These are phyloP conservation scores for Crithidia brevicula DNA, from an alignment of 208 protist species.

Conservation along the genomic window DNA sequence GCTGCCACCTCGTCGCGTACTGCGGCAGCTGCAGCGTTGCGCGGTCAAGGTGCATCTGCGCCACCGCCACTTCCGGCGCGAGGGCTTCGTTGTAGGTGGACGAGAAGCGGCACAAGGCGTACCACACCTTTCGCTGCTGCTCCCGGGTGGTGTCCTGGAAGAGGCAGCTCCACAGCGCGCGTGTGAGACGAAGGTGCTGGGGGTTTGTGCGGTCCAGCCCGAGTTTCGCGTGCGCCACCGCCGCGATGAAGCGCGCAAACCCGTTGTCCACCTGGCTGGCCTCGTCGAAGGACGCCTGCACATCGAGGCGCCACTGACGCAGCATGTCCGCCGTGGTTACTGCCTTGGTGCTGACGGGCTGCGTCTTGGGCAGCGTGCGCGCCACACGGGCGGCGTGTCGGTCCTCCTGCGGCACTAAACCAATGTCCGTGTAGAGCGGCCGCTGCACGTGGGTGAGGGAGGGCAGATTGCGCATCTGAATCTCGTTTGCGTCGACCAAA, in stretches of 20 bases:
- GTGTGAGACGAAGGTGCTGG: conserved; percentile 44
- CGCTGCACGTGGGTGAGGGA: conserved; percentile 79
- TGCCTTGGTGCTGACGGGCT: conserved; percentile 19
- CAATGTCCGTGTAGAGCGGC: conserved; percentile 88
- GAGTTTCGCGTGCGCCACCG: conserved; percentile 63
- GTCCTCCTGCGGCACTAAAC: conserved; percentile 69
- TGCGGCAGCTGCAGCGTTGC: conserved; percentile 20
- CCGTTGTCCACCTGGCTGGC: conserved; percentile 54
- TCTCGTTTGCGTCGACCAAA: conserved; percentile 67
- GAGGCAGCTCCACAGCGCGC: conserved; percentile 54
- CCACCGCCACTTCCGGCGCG: conserved; percentile 15
- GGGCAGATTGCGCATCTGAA: conserved; percentile 61
- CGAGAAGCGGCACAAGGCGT: conserved; percentile 75
- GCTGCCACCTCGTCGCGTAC: conserved; percentile 22
- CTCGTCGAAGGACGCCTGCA: conserved; percentile 61
- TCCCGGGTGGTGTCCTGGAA: conserved; percentile 38
- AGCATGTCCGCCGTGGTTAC: conserved; percentile 32
- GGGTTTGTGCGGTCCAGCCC: conserved; percentile 49
- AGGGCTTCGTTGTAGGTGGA: conserved; percentile 45
- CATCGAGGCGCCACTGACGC: conserved; percentile 51
- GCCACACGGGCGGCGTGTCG: conserved; percentile 75
- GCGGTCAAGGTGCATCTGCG: conserved; percentile 29
- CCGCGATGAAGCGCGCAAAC: conserved; percentile 58
- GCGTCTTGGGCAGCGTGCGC: conserved; percentile 52
- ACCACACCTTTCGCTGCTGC: conserved; percentile 74